phyloP scores from a whole-genome alignment of 2,329 filamentous ascomycete genomes.

The Botrytis fabae region DNA sequence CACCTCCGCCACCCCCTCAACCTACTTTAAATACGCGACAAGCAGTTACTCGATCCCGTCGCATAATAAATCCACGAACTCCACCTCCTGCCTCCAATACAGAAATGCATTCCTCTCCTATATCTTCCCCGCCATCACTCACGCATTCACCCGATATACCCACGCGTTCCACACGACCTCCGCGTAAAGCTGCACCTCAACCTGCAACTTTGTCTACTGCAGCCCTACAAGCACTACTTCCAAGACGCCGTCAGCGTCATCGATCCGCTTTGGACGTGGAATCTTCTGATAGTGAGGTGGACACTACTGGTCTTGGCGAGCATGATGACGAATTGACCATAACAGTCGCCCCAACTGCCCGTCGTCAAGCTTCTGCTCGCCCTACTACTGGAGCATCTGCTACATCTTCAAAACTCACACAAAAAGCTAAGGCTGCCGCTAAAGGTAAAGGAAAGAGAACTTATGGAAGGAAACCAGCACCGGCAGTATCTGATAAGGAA shows the following conservation, averaged over 20 bases:
- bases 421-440: conserved; percentile 29
- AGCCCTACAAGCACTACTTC: conserved; percentile 43
- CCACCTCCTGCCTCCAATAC: conserved; percentile 29
- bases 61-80: conserved; percentile 35
- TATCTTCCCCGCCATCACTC: conserved; percentile 63
- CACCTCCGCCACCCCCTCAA: conserved; percentile 30
- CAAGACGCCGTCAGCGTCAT: conserved; percentile 38
- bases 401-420: not conserved
- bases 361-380: conserved; percentile 30
- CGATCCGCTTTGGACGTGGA: conserved; percentile 45
- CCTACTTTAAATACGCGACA: conserved; percentile 19
- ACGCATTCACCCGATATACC: conserved; percentile 62
- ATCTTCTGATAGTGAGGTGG: conserved; percentile 49
- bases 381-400: conserved; percentile 24
- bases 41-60: conserved; percentile 31
- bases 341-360: conserved; percentile 43
- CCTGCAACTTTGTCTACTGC: conserved; percentile 40
- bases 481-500: conserved; percentile 57
- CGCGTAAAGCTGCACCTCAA: conserved; percentile 29
- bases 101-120: conserved; percentile 35
- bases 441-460: conserved; percentile 43
- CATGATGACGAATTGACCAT: conserved; percentile 59
- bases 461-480: conserved; percentile 44
- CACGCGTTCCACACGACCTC: conserved; percentile 16
- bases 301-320: conserved; percentile 49